phyloP scores from a whole-genome alignment of 352 stramenopile genomes.

The Halophytophthora polymorphica region DNA sequence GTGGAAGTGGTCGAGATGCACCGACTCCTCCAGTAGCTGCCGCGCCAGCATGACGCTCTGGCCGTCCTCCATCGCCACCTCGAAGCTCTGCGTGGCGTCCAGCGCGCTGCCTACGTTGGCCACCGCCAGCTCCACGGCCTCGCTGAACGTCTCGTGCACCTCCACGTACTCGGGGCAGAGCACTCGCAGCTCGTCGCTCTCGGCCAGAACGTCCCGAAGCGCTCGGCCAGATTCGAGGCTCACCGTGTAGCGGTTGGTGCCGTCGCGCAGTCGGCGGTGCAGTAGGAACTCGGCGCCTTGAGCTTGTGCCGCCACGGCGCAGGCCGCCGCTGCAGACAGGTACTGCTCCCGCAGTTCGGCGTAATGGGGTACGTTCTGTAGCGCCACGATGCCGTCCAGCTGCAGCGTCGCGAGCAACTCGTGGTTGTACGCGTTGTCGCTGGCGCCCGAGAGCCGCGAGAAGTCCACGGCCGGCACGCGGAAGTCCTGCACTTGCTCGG shows the following conservation, averaged over 20 bases:
- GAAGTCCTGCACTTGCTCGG: constrained; percentile 37
- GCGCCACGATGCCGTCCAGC: constrained; percentile 64
- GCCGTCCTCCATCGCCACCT: constrained; percentile 33
- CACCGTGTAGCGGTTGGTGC: constrained; percentile 73
- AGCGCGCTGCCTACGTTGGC: constrained; percentile 52
- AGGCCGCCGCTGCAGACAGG: constrained; percentile 52
- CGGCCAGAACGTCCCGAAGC: constrained; percentile 25
- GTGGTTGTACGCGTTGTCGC: constrained; percentile 28
- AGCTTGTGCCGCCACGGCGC: constrained; percentile 44
- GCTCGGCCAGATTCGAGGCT: constrained; percentile 55
- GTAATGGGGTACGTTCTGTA: constrained; percentile 74
- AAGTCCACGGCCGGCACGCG: constrained; percentile 59
- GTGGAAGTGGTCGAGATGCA: constrained; percentile 83
- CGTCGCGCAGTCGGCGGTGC: constrained; percentile 61
- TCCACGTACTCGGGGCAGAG: constrained; percentile 56
- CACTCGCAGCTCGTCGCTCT: constrained; percentile 37
- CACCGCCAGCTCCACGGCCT: constrained; percentile 49
- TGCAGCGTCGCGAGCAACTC: constrained; percentile 54
- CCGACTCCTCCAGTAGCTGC: constrained; percentile 58
- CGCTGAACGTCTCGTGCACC: constrained; percentile 55
- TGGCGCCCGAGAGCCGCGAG: constrained; percentile 30
- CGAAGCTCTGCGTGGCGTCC: constrained; percentile 52
- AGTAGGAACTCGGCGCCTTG: constrained; percentile 63
- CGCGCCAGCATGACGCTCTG: constrained; percentile 42
- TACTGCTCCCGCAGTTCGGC: constrained; percentile 45